phyloP scores from a whole-genome alignment of 306 rosid species.

The Cucumis sativus region Cucumber_9930_V3 NC_026655.2:939001-939500 shows the following conservation, averaged over 20 bases:
- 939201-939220: conserved; percentile 91
- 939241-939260: conserved; percentile 83
- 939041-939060: conserved; percentile 88
- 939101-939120: not conserved
- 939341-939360: conserved; percentile 99
- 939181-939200: conserved; percentile 1
- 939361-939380: conserved; percentile 18
- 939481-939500: conserved; percentile 83
- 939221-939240: conserved; percentile 89
- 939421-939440: not conserved
- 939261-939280: conserved; percentile 63
- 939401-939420: not conserved
- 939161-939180: not conserved
- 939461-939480: not conserved
- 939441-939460: not conserved
- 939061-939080: conserved; percentile 10
- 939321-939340: conserved; percentile 93
- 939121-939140: not conserved
- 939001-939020: conserved; percentile 57
- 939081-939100: not conserved
- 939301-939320: conserved; percentile 81
- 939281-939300: conserved; percentile 34
- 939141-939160: not conserved
- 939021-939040: conserved; percentile 42
- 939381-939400: conserved; percentile 3